Evolutionary conservation across 1,284 basidiomycete genomes (phyloP).

Genomic region (Ceratobasidium sp.): DNA sequence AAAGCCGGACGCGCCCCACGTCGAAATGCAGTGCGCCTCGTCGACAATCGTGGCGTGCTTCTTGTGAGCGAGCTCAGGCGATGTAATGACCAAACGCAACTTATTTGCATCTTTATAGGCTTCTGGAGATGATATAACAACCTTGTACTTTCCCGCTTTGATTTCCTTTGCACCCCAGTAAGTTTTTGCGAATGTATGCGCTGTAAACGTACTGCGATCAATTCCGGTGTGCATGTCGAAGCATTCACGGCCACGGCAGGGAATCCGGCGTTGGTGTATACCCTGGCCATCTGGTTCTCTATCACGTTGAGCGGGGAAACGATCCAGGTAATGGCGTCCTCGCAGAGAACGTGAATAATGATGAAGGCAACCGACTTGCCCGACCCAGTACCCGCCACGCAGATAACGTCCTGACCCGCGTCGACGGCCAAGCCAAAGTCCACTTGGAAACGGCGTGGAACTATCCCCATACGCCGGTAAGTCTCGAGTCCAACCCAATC

Average conservation of each 20-base stretch:
- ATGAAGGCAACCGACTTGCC: no score
- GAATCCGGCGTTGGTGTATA: no score
- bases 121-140: slow-evolving; percentile 7
- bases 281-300: no score
- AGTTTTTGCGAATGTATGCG: background rate
- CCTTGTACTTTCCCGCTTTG: background rate
- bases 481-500: no score
- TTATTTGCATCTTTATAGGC: background rate
- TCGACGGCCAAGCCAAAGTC: no score
- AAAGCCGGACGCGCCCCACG: background rate
- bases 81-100: background rate
- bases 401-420: no score
- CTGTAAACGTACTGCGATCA: background rate
- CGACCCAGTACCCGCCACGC: no score
- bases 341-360: no score
- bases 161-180: background rate
- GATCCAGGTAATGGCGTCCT: no score
- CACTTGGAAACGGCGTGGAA: no score
- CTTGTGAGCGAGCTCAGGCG: background rate
- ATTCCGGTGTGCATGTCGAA: background rate
- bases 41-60: background rate
- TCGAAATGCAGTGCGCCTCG: background rate
- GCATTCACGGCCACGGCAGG: background rate
- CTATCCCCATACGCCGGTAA: no score
- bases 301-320: no score